Base-by-base conservation (phyloP, 495 filamentous ascomycete genomes). In the Paragyromitra xinjiangensis region DNA sequence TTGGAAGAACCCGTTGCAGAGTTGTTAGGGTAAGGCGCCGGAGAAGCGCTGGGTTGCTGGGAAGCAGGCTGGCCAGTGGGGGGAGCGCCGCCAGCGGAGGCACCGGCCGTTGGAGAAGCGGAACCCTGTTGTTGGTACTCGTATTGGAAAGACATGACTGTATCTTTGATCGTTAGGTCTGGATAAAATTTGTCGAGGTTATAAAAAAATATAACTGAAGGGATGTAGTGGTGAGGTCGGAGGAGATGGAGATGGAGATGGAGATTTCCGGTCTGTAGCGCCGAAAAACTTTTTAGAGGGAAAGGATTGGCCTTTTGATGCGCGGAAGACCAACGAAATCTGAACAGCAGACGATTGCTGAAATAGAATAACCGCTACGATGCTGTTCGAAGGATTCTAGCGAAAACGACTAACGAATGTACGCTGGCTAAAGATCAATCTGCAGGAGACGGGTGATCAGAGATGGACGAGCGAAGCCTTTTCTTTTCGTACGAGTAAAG, bases 61-160 rank as follows among this genome's bases (percentile, higher is more conserved):
- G 85, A 85, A 76, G 84, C 81, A 80, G 88, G 87, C 67, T 87
- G 83, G 77, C 86, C 86, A 37, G 86, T 84, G 71, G 88, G 83
- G 71, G 87, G 85, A 72, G 87, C 87, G 72, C 86, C 88, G 65
- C 85, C 86, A 80, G 83, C 85, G 48, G 82, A 83, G 69, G 83
- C 83, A 77, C 78, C 80, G 29, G 81, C 81, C 71, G 84, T 84
- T 37, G 84, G 84, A 63, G 84, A 85, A 69, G 83, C 84, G 61
- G 83, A 82, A 65, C 88, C 88, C 77, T 85, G 87, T 71, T 84
- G 84, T 58, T 85, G 87, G 56, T 89, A 87, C 74, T 88, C 89
- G 81, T 89, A 88, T 81, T 89, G 87, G 83, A 88, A 90, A 83
- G 87, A 92, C 85, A 86, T 87, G 62, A 40, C 29, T 77, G 14